Evolutionary conservation across 2,329 filamentous ascomycete species (phyloP).

Genomic region (Nemania abortiva): DNA sequence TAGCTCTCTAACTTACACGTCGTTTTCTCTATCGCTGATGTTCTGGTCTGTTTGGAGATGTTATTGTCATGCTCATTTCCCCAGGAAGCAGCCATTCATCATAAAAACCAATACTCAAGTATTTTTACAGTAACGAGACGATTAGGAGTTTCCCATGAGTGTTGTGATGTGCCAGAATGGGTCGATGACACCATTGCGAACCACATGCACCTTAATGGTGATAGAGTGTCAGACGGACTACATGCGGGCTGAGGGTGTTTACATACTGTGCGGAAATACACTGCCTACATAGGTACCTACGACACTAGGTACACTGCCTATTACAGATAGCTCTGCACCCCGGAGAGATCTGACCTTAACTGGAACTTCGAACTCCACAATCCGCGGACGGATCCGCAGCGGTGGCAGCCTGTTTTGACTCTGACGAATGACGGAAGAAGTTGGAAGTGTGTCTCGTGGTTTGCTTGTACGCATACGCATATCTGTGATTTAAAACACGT

Average conservation of each 20-base stretch:
- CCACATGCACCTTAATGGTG: conserved; percentile 24
- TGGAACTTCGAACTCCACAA: conserved; percentile 15
- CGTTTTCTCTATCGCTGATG: neutral
- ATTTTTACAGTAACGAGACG: neutral
- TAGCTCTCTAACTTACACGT: neutral
- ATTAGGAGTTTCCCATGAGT: neutral
- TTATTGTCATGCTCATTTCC: neutral
- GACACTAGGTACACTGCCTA: neutral
- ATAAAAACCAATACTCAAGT: neutral
- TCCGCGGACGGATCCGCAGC: conserved; percentile 33
- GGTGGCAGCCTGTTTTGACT: conserved; percentile 17
- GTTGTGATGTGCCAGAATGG: conserved; percentile 12
- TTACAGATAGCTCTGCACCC: conserved; percentile 15
- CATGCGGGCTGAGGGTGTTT: neutral
- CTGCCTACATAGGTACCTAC: neutral
- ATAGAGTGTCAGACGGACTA: conserved; percentile 5
- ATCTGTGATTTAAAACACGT: neutral
- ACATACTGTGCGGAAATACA: neutral
- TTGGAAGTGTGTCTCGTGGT: conserved; percentile 28
- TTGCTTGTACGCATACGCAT: neutral
- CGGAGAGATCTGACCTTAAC: conserved; percentile 26
- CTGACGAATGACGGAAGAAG: conserved; percentile 15
- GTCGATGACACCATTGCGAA: conserved; percentile 35
- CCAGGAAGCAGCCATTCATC: neutral
- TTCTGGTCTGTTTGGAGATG: neutral